Conservation (phyloP, 768 basidiomycete genomes). For the Termitomyces sp. region DNA sequence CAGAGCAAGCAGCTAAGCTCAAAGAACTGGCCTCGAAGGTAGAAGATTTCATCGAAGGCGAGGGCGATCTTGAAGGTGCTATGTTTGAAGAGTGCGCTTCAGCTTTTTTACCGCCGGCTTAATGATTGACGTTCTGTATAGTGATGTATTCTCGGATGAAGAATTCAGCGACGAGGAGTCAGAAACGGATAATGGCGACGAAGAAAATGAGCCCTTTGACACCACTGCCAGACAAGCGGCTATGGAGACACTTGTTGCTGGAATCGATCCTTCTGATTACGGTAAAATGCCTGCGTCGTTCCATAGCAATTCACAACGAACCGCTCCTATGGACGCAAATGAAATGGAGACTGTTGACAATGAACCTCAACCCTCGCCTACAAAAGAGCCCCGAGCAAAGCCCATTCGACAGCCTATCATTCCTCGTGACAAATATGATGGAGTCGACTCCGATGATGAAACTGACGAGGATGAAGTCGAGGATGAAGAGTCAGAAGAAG, state of each 20-base stretch:
- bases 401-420: slow-evolving; percentile 76
- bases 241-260: slow-evolving; percentile 81
- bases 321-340: slow-evolving; percentile 46
- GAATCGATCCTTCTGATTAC: slow-evolving; percentile 79
- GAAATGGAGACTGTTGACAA: slow-evolving; percentile 21
- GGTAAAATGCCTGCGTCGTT: slow-evolving; percentile 80
- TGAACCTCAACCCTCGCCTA: slow-evolving; percentile 8
- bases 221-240: slow-evolving; percentile 51
- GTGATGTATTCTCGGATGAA: slow-evolving; percentile 70
- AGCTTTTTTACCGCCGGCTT: background rate
- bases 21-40: slow-evolving; percentile 82
- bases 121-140: slow-evolving; percentile 21
- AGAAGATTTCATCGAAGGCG: slow-evolving; percentile 83
- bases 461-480: slow-evolving; percentile 55
- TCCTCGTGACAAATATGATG: slow-evolving; percentile 82
- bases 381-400: slow-evolving; percentile 25
- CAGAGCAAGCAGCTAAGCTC: slow-evolving; percentile 66
- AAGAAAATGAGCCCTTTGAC: slow-evolving; percentile 30
- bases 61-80: slow-evolving; percentile 89
- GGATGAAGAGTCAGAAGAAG: slow-evolving; percentile 67
- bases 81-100: slow-evolving; percentile 75
- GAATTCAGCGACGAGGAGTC: slow-evolving; percentile 52
- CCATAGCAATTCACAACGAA: slow-evolving; percentile 66
- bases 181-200: slow-evolving; percentile 41
- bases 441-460: slow-evolving; percentile 90